Percentiles rank a stretch among this genome's conserved stretches.
Conservation (phyloP, 1,284 basidiomycete species). For the Peniophora sp. region DNA sequence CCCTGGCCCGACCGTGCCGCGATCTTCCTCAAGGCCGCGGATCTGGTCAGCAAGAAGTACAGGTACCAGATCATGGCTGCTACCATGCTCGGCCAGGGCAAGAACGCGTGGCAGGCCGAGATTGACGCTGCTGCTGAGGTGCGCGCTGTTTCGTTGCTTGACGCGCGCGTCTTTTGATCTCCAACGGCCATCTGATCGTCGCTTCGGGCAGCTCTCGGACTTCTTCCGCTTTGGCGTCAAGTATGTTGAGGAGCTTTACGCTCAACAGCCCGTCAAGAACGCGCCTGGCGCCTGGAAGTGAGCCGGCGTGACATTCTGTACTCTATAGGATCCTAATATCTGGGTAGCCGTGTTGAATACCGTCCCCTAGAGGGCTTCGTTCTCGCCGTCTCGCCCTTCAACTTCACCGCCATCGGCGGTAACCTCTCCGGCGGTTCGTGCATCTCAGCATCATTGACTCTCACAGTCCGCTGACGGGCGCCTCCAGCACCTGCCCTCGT, state of each 20-base stretch:
- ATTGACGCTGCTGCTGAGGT: conserved; percentile 98
- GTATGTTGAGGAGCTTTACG: conserved; percentile 92
- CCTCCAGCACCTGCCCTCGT: conserved; percentile 78
- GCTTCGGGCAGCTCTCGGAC: conserved; percentile 63
- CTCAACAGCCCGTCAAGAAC: conserved; percentile 86
- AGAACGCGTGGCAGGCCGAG: conserved; percentile 99
- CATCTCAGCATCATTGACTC: not conserved
- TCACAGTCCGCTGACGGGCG: not conserved
- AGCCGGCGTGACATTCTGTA: conserved; percentile 25
- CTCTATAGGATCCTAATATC: not conserved
- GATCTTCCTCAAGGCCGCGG: conserved; percentile 96
- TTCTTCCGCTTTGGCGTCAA: conserved; percentile 97
- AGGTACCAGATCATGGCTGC: conserved; percentile 93
- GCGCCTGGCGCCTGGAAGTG: conserved; percentile 90
- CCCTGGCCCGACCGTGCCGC: conserved; percentile 96
- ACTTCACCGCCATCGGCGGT: conserved; percentile 96
- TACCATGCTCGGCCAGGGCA: conserved; percentile 97
- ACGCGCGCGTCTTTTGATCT: not conserved
- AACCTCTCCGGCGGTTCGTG: conserved; percentile 73
- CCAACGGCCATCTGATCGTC: not conserved
- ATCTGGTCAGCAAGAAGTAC: conserved; percentile 91
- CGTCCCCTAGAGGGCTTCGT: conserved; percentile 97
- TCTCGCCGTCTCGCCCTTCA: conserved; percentile 96
- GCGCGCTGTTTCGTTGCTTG: conserved; percentile 17
- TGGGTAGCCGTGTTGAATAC: conserved; percentile 84